These are phyloP conservation scores for Lentinus polychrous DNA, from an alignment of 1,284 basidiomycete species.

Conservation along the genomic window DNA sequence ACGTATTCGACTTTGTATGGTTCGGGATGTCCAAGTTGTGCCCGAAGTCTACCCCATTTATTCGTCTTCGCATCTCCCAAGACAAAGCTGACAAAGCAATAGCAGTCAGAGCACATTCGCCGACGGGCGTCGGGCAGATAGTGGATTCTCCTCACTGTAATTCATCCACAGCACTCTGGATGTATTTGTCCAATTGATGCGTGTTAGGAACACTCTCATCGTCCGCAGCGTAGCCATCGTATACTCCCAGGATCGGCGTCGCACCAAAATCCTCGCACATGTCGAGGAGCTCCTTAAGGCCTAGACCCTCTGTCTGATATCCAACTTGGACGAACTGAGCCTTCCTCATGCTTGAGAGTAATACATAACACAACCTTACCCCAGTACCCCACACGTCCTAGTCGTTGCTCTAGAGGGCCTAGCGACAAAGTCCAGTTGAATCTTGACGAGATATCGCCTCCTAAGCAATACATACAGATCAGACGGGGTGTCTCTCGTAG, in stretches of 20 bases:
- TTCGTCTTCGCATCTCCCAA: conserved; percentile 3
- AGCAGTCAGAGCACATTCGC: too few species aligned
- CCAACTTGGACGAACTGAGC: not conserved
- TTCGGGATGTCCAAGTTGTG: conserved; percentile 4
- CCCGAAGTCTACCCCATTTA: conserved; percentile 5
- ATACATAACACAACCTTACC: not conserved
- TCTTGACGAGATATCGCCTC: conserved; percentile 1
- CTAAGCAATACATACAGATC: not conserved
- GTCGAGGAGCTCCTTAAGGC: conserved; percentile 5
- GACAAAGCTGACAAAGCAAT: not conserved
- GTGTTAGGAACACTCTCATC: conserved; percentile 9
- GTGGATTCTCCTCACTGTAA: not conserved
- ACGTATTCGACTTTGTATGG: conserved; percentile 6
- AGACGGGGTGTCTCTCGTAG: too few species aligned
- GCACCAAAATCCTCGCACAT: conserved; percentile 8
- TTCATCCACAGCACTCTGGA: conserved; percentile 6
- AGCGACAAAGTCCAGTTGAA: conserved; percentile 8
- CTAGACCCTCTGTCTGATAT: conserved; percentile 7
- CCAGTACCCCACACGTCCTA: conserved; percentile 7
- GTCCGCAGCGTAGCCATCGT: conserved; percentile 6
- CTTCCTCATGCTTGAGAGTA: not conserved
- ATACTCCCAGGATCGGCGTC: conserved; percentile 6
- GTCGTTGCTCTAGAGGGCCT: conserved; percentile 3
- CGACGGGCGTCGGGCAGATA: not conserved
- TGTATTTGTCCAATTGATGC: conserved; percentile 8